These are phyloP conservation scores for Pseudozyma sp. DNA, from an alignment of 1,284 basidiomycete species.

Conservation along the genomic window DNA sequence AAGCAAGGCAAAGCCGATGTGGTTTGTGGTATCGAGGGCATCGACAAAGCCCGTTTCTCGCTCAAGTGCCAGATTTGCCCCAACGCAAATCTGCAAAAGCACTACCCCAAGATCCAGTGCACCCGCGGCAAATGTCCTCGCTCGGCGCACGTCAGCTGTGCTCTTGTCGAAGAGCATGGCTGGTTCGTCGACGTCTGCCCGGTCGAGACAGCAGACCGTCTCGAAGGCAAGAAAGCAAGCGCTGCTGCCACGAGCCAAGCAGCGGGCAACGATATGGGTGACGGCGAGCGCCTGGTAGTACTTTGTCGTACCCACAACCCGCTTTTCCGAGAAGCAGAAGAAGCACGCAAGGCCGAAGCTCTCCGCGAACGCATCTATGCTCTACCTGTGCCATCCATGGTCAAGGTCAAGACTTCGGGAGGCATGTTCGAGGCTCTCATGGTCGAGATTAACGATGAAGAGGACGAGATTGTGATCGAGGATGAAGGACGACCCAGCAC, in stretches of 20 bases:
- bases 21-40: conserved; percentile 59
- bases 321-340: conserved; percentile 48
- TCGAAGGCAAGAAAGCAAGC: conserved; percentile 54
- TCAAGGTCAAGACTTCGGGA: conserved; percentile 53
- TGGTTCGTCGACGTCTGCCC: conserved; percentile 62
- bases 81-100: conserved; percentile 76
- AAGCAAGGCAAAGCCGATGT: conserved; percentile 43
- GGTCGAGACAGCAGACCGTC: conserved; percentile 50
- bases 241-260: conserved; percentile 5
- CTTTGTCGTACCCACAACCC: conserved; percentile 67
- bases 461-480: conserved; percentile 48
- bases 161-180: conserved; percentile 70
- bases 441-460: conserved; percentile 39
- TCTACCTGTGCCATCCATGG: conserved; percentile 31
- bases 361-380: conserved; percentile 41
- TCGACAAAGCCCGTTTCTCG: conserved; percentile 59
- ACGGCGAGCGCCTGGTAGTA: conserved; percentile 62
- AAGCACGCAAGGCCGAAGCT: conserved; percentile 44
- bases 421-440: conserved; percentile 52
- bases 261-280: conserved; percentile 12
- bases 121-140: conserved; percentile 91
- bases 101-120: conserved; percentile 93
- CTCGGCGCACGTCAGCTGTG: conserved; percentile 93
- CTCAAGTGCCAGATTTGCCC: conserved; percentile 85
- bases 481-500: conserved; percentile 47